phyloP scores from a whole-genome alignment of 768 basidiomycete species.

The Auricularia cornea region DNA sequence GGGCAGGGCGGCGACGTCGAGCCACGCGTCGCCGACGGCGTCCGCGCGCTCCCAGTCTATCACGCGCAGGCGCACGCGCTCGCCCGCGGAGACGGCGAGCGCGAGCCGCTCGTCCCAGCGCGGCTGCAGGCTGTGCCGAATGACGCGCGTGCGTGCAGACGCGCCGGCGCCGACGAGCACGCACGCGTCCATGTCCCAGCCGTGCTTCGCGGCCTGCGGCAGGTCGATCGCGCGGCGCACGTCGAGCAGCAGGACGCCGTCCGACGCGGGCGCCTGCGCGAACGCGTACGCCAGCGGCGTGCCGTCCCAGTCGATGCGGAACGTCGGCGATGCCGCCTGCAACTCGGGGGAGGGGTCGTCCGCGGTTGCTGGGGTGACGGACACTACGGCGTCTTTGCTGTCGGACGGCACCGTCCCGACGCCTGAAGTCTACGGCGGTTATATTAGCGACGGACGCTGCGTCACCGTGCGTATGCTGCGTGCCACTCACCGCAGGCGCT shows the following conservation, averaged over 20 bases:
- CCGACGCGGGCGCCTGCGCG: neutral
- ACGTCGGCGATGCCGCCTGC: neutral
- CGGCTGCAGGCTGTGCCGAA: conserved; percentile 5
- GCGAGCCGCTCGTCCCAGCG: conserved; percentile 4
- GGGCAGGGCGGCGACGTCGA: neutral
- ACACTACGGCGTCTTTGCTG: neutral
- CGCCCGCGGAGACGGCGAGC: neutral
- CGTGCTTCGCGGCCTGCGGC: neutral
- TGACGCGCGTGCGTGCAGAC: conserved; percentile 2
- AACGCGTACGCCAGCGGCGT: conserved; percentile 4
- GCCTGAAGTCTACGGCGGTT: neutral
- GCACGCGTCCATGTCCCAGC: conserved; percentile 8
- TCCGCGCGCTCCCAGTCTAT: conserved; percentile 5
- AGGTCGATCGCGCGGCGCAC: conserved; percentile 1
- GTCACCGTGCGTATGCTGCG: too few relatives aligned
- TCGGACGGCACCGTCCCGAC: neutral
- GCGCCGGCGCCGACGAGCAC: conserved; percentile 1
- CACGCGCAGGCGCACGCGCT: neutral
- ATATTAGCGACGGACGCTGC: too few relatives aligned
- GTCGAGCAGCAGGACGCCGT: conserved; percentile 4
- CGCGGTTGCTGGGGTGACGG: neutral
- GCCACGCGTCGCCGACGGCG: neutral
- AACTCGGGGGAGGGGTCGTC: neutral
- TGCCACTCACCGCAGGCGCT: neutral
- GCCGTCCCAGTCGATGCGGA: conserved; percentile 3